Evolutionary conservation across 306 rosid species (phyloP), one percentile per base, ranked within the genome.

Genomic region (Datisca glomerata): DNA sequence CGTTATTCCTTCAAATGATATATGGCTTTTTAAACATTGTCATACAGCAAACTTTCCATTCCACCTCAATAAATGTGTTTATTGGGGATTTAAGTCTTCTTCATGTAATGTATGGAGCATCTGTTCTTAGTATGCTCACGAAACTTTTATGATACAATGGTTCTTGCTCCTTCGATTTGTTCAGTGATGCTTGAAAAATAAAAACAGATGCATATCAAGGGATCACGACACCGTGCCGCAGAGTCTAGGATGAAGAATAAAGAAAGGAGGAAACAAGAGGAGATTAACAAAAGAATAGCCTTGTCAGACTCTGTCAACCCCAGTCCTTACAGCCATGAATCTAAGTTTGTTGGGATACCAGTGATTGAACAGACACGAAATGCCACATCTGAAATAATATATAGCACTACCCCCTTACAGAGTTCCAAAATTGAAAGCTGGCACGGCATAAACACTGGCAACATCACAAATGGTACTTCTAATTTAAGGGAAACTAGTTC

Each of bases 201-300:
- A 3, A 22, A 10, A 13, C 41, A 53, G 67, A 45, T 61, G 57
- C 72, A 59, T 31, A 48, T 40, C 39, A 47, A 60, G 56, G 72
- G 72, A 27, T 59, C 67, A 19, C 24, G 48, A 24, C 67, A 66
- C 54, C 38, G 4, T 0, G 27, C 63, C 6, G 52, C 58, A 6
- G 72, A 66, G 45, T 54, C 54, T 24, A 54, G 49, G 54, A 32
- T 53, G 12, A 59, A 66, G 39, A 63, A 60, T 28, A 54, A 29
- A 49, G 67, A 66, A 32, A 37, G 35, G 28, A 21, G n/a, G 17
- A 66, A 24, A 55, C 49, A 43, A 42, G 42, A 59, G 21, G 59
- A 58, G 29, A 39, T 43, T 14, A 66, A 43, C 8, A 50, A 55
- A 45, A 57, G 53, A 51, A 44, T 50, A 24, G 60, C 59, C 31